Base-by-base conservation (phyloP, 164 flowering plant species). In the Akebia trifoliata region DNA sequence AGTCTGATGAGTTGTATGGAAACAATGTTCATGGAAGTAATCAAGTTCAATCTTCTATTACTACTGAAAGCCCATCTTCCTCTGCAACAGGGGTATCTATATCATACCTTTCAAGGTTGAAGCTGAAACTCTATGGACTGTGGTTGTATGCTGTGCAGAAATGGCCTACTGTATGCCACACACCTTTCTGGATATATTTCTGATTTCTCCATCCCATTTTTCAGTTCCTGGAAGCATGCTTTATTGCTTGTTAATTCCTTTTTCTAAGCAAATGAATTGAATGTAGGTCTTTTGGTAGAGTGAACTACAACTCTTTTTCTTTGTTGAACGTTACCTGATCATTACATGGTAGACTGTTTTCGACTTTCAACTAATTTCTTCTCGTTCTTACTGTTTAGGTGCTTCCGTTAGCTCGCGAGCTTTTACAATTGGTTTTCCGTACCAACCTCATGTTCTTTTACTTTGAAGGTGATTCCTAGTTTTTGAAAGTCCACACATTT, bases 371-470 rank as follows among this genome's bases (percentile, higher is more conserved):
- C 50, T 60, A 34, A 60, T 15, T 25, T 18, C 35, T 43, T 24
- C 25, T 21, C 24, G 57, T 35, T 59, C 38, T 35, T 64, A 12
- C 31, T 59, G 10, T 72, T 52, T 75, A 93, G 99, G 65, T 84
- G 64, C 84, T 86, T 63, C 99, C 99, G 22, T 44, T 73, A 47
- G 97, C 78, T 57, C 90, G 86, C 46, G 96, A 90, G 61, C 36
- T 81, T 40, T 74, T 84, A 76, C 91, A 82, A 67, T 68, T 90
- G 77, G 65, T 80, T 62, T 72, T 93, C 50, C 99, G 97, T 38
- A 63, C 92, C 24, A 93, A 90, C 57, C 84, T 93, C 51, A 93
- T 93, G 99, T 75, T 90, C 60, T 93, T 93, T 75, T 93, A 90
- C 77, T 93, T 93, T 70, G 99, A 93, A 84, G 97, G 99, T 90